Evolutionary conservation across 2,329 filamentous ascomycete species (phyloP).

Genomic region (Aspergillus terreus): DNA sequence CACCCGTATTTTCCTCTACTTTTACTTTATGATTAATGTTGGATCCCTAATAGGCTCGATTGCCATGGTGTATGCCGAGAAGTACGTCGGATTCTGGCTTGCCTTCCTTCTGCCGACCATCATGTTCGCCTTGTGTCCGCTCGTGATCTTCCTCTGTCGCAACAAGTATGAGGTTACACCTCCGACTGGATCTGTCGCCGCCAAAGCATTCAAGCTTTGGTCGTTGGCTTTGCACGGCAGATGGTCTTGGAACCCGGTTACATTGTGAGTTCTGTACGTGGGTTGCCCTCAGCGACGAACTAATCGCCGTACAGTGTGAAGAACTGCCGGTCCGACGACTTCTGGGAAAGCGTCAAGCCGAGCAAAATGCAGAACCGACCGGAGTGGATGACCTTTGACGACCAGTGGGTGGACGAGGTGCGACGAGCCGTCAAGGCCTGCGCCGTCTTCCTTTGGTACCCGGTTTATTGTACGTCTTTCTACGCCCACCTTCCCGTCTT

Average conservation of each 20-base stretch:
- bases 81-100: conserved; percentile 68
- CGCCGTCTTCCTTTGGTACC: conserved; percentile 61
- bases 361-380: conserved; percentile 18
- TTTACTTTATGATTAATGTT: conserved; percentile 69
- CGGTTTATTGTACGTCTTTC: conserved; percentile 38
- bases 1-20: conserved; percentile 66
- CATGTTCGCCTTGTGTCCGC: conserved; percentile 60
- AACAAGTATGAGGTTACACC: conserved; percentile 63
- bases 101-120: conserved; percentile 60
- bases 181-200: conserved; percentile 68
- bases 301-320: conserved; percentile 10
- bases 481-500: conserved; percentile 4
- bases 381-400: conserved; percentile 67
- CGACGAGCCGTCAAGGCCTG: conserved; percentile 64
- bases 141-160: conserved; percentile 58
- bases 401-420: conserved; percentile 76
- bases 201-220: conserved; percentile 63
- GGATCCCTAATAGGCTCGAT: conserved; percentile 61
- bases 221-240: conserved; percentile 59
- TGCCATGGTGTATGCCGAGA: conserved; percentile 69
- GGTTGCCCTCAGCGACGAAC: not conserved
- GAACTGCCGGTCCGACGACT: conserved; percentile 16
- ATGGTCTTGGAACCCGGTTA: conserved; percentile 58
- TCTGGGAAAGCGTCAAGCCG: conserved; percentile 22
- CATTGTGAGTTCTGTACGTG: conserved; percentile 17